Base-by-base conservation (phyloP, 1,139 yeast genomes). In the Blastobotrys arbuscula region DNA sequence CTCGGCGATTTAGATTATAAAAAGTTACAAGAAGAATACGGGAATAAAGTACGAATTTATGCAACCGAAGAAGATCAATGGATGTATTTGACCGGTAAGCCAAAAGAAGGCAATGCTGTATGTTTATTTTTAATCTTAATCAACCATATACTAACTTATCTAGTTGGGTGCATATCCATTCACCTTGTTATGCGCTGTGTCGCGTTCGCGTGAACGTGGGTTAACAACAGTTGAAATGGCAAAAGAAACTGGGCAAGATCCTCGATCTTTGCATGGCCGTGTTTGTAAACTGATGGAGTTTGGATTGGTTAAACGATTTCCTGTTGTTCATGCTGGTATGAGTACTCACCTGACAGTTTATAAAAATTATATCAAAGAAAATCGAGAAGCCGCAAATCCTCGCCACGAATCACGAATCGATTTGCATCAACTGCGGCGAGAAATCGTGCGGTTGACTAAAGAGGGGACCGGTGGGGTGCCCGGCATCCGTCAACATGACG, bases 401-500 rank as follows among this genome's bases (percentile, higher is more conserved):
- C 45, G 50, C 2, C 33, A 38, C 16, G 52, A 50, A 6, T 45
- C 50, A 1, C 61, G 66, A 3, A 55, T 73, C 30, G 74, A 72
- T 46, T 58, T 69, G 51, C 58, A 61, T n/a, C 68, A 67, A 28
- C 58, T 73, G 39, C 60, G 71, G n/a, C 60, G 60, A 12, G 61
- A 66, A 12, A 75, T 86, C 1, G 76, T 84, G 42, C 24, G 34
- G 15, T 16, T 26, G 2, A 43, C 40, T 2, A 45, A 45, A 20
- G 21, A 23, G 16, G 48, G 48, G 15, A 34, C 18, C 7, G 35
- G 31, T 12, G 48, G 44, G 0, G 84, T 86, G 34, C 79, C 83
- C 59, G 78, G 81, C 2, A 71, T 86, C 19, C 74, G 95, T 38
- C 82, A 84, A 23, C 74, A 81, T 41, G 67, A 72, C 23, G 95